phyloP scores from a whole-genome alignment of 495 filamentous ascomycete species.

The Lindgomyces ingoldianus region DNA sequence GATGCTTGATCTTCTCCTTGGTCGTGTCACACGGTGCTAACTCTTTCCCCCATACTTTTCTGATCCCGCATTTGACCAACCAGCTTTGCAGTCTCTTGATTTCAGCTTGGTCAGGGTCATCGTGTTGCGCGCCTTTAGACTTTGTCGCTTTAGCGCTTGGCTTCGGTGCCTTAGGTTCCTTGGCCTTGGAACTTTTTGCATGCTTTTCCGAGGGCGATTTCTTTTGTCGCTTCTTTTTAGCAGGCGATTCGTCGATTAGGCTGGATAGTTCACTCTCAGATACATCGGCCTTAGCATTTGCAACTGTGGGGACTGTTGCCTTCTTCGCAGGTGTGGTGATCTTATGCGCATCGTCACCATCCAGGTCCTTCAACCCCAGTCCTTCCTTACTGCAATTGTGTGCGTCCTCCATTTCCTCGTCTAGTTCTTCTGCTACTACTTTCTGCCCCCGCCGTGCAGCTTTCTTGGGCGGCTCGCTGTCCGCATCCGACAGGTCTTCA shows the following conservation, averaged over 20 bases:
- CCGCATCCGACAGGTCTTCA: constrained; percentile 22
- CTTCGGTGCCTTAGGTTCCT: constrained; percentile 24
- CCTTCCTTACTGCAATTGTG: background rate
- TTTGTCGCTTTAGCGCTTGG: constrained; percentile 38
- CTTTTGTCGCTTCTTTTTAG: constrained; percentile 53
- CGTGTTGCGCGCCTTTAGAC: constrained; percentile 47
- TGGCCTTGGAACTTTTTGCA: constrained; percentile 33
- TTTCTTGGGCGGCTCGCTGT: constrained; percentile 27
- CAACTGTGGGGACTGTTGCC: background rate
- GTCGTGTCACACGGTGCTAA: constrained; percentile 71
- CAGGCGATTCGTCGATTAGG: constrained; percentile 69
- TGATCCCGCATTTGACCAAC: constrained; percentile 87
- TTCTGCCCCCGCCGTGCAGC: constrained; percentile 18
- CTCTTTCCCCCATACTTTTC: constrained; percentile 87
- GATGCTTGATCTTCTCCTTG: constrained; percentile 79
- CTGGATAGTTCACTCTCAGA: constrained; percentile 82
- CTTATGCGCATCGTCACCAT: constrained; percentile 32
- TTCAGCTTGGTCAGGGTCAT: constrained; percentile 71
- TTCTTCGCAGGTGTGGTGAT: constrained; percentile 35
- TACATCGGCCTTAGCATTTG: constrained; percentile 45
- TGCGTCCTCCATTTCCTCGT: constrained; percentile 15
- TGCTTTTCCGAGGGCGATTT: constrained; percentile 40
- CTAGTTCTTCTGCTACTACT: constrained; percentile 20
- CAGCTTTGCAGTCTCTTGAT: constrained; percentile 90
- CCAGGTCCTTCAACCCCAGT: background rate